Evolutionary conservation across 495 filamentous ascomycete genomes (phyloP).

Genomic region (Oidiodendron maius): DNA sequence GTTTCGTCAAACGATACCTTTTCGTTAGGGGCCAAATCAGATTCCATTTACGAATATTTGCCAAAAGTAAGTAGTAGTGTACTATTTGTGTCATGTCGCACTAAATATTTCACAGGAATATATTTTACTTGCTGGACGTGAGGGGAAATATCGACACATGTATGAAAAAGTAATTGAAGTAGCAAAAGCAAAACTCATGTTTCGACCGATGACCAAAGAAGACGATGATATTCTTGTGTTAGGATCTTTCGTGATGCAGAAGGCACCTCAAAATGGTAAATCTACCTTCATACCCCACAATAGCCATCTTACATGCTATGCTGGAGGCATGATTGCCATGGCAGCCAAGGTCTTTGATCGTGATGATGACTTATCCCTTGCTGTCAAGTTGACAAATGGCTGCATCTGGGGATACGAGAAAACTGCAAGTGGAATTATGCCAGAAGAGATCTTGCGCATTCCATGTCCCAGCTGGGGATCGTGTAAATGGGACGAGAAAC

Average conservation of each 20-base stretch:
- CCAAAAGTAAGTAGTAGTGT: slow-evolving; percentile 52
- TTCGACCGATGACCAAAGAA: slow-evolving; percentile 71
- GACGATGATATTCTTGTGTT: slow-evolving; percentile 70
- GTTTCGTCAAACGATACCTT: slow-evolving; percentile 35
- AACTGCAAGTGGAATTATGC: slow-evolving; percentile 79
- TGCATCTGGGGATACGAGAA: slow-evolving; percentile 82
- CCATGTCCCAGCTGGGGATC: slow-evolving; percentile 55
- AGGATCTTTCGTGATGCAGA: slow-evolving; percentile 35
- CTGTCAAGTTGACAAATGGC: slow-evolving; percentile 73
- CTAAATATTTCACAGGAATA: slow-evolving; percentile 55
- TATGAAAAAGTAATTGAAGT: neutral
- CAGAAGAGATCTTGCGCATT: slow-evolving; percentile 51
- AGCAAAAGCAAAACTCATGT: slow-evolving; percentile 54
- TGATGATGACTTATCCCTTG: slow-evolving; percentile 63
- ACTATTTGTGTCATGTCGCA: slow-evolving; percentile 24
- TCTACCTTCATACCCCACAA: slow-evolving; percentile 37
- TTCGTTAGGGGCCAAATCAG: slow-evolving; percentile 70
- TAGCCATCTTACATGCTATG: slow-evolving; percentile 61
- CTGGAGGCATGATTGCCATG: slow-evolving; percentile 86
- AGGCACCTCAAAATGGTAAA: slow-evolving; percentile 25
- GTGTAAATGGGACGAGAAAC: slow-evolving; percentile 74
- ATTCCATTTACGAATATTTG: slow-evolving; percentile 90
- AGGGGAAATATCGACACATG: slow-evolving; percentile 33
- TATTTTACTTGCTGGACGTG: slow-evolving; percentile 41
- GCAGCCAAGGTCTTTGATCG: slow-evolving; percentile 67